Evolutionary conservation across 371 early-diverging fungal species (phyloP), one percentile per base, ranked within the genome.

Genomic region (Mucor velutinosus): DNA sequence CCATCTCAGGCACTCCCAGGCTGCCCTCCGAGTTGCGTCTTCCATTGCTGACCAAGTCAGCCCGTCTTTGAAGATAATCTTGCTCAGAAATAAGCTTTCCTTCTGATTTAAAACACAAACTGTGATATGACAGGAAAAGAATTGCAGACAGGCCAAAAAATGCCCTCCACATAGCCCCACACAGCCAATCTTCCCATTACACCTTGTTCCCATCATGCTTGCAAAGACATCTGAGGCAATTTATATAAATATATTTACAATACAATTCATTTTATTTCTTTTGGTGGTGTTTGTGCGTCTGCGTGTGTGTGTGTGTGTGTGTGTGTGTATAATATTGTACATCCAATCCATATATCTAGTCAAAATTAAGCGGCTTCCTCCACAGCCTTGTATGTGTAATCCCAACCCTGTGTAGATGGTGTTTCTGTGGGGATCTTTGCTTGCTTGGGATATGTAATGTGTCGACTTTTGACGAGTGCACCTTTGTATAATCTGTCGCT

Each of bases 381-480:
- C 7, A 69, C 59, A 45, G 74, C 76, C 65, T 76, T 84, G 72
- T 76, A 82, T n/a, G 80, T 63, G 67, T 89, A 87, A 71, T 92
- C 85, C 92, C 92, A 92, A 62, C 87, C 86, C 74, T 84, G 80
- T 43, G 81, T 73, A 45, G 91, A 83, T 23, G 92, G 91, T 23
- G 92, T 92, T 69, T 92, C 92, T 5, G 91, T 90, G 37, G 91
- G 86, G 58, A 89, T 90, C 69, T 89, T 87, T 78, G 92, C 85
- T 76, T 90, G 90, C 30, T 87, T 86, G 25, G 92, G 92, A 74
- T 90, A 92, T 17, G 86, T 86, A n/a, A 84, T 72, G 58, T 87
- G 87, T 58, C 87, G 70, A 55, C 89, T 87, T 73, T 86, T 86
- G 49, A 85, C 81, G 70, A 87, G 84, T 37, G 93, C 90, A 49